Percentiles rank a stretch among this genome's conserved stretches.
Evolutionary conservation across 2,329 filamentous ascomycete genomes (phyloP).

Genomic region (Stagonosporopsis cucurbitacearum): DNA sequence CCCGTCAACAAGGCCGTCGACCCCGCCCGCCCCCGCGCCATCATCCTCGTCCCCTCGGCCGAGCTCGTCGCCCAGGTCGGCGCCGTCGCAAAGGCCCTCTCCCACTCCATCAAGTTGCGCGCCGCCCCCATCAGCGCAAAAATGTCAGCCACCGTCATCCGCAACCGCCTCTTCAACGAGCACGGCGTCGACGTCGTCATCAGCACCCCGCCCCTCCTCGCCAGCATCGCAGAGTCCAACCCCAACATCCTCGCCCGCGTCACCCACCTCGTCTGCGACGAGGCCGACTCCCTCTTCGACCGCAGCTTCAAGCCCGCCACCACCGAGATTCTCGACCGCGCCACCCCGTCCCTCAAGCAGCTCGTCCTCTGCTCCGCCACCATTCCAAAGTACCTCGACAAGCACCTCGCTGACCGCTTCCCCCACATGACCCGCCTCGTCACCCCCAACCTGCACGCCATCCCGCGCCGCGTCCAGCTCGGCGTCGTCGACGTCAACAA

Average conservation of each 20-base stretch:
- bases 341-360: conserved; percentile 80
- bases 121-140: conserved; percentile 81
- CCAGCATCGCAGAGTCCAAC: conserved; percentile 85
- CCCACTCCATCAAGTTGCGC: conserved; percentile 86
- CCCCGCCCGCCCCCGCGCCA: conserved; percentile 78
- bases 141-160: conserved; percentile 78
- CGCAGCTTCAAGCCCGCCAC: conserved; percentile 88
- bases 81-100: conserved; percentile 77
- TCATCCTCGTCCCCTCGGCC: conserved; percentile 89
- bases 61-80: conserved; percentile 92
- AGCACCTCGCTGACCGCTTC: conserved; percentile 79
- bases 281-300: conserved; percentile 95
- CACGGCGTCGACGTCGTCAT: conserved; percentile 84
- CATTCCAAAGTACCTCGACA: conserved; percentile 88
- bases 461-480: conserved; percentile 91
- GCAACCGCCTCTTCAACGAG: conserved; percentile 80
- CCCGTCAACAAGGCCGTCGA: conserved; percentile 66
- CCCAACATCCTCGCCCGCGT: conserved; percentile 94
- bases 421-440: conserved; percentile 85
- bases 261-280: conserved; percentile 86
- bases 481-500: conserved; percentile 90
- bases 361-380: conserved; percentile 94
- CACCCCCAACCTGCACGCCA: conserved; percentile 94
- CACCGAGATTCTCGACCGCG: conserved; percentile 79
- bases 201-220: conserved; percentile 85